Evolutionary conservation across 805 yeast genomes (phyloP), one percentile per base, ranked within the genome.

Genomic region (Cyberlindnera subsufficiens): DNA sequence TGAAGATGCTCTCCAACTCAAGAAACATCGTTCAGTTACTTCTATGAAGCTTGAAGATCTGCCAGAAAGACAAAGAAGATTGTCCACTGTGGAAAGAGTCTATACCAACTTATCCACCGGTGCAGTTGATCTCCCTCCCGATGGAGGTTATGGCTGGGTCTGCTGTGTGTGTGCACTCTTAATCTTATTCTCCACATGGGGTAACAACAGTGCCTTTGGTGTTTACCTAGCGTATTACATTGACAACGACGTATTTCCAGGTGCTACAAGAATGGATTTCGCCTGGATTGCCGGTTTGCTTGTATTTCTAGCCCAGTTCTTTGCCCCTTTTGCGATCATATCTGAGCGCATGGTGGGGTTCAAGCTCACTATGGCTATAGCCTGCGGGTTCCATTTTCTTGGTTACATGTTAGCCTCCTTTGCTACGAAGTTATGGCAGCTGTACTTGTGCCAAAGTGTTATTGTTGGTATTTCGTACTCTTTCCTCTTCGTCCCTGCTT

Each of bases 121-220:
- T 15, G 51, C 53, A 14, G 31, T 66, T 3, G 65, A 63, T 27
- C 51, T 64, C 15, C 73, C 73, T 0, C 80, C 82, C 1, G 90
- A 83, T 58, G 82, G 79, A 35, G 88, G 88, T 3, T 72, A 76
- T 43, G 87, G 85, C 2, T 80, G 87, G 84, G 77, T 82, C 0
- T 68, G 80, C 17, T 72, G 75, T 13, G 46, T 74, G 14, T 76
- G 79, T 13, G 71, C 75, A 4, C 63, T 69, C 25, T 40, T 77
- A 4, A 63, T 78, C 33, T 77, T 78, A 58, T 73, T 78, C 49
- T 67, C 74, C 32, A 75, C 86, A 0, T 84, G 91, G 90, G 93
- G 93, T 14, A 74, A 83, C 49, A 82, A 82, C 6, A 44, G 53
- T 47, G 50, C 52, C 4, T 83, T 81, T 3, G 82, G 87, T 25